Percentiles rank a stretch among this genome's conserved stretches.
phyloP scores from a whole-genome alignment of 495 filamentous ascomycete species.

The Pyronema domesticum region DNA sequence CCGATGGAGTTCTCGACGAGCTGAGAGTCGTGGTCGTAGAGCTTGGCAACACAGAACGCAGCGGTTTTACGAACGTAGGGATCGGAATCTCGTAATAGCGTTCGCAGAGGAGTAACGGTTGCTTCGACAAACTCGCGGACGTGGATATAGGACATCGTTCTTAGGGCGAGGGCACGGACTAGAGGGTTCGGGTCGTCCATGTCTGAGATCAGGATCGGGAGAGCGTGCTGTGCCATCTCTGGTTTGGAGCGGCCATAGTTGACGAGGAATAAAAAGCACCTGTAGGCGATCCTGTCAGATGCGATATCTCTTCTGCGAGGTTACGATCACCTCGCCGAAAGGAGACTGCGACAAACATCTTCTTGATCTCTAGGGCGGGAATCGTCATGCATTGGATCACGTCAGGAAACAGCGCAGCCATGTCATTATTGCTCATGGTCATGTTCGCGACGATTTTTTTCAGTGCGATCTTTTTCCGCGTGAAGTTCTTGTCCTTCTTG shows the following conservation, averaged over 20 bases:
- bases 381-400: conserved; percentile 89
- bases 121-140: conserved; percentile 91
- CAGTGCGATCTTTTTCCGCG: conserved; percentile 91
- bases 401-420: conserved; percentile 93
- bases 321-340: too few relatives aligned
- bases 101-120: conserved; percentile 66
- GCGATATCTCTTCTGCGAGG: not conserved
- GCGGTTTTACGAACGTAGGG: conserved; percentile 97
- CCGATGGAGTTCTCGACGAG: conserved; percentile 47
- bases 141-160: conserved; percentile 95
- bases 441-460: conserved; percentile 99
- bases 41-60: conserved; percentile 87
- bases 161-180: conserved; percentile 77
- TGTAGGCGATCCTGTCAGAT: conserved; percentile 23
- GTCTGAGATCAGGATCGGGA: conserved; percentile 73
- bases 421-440: conserved; percentile 99
- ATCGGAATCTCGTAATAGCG: conserved; percentile 68
- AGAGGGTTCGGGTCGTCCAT: conserved; percentile 88
- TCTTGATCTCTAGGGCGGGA: conserved; percentile 92
- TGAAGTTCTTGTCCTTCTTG: conserved; percentile 96
- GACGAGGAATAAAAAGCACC: conserved; percentile 94
- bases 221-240: conserved; percentile 80
- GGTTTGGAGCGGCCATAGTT: conserved; percentile 93
- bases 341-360: conserved; percentile 51
- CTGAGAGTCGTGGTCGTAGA: conserved; percentile 87